These are phyloP conservation scores for Russula sp. DNA, from an alignment of 768 basidiomycete species.

Conservation along the genomic window DNA sequence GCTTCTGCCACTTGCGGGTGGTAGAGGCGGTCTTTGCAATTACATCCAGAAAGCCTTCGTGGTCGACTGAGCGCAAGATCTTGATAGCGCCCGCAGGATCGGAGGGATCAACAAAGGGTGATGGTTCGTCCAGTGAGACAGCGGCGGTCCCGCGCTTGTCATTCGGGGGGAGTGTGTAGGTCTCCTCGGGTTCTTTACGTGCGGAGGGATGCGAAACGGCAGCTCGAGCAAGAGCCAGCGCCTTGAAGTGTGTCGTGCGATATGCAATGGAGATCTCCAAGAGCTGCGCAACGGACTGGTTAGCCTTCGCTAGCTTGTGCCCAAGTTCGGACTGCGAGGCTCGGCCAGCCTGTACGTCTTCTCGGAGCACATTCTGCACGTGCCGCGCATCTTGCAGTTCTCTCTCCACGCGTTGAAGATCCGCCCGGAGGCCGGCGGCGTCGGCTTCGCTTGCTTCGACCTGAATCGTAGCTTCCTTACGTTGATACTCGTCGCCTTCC, in stretches of 20 bases:
- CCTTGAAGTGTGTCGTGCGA: constrained; percentile 68
- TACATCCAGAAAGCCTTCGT: constrained; percentile 77
- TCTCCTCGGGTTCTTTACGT: constrained; percentile 30
- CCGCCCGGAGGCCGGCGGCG: background rate
- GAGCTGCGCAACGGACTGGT: constrained; percentile 70
- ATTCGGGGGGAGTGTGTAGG: background rate
- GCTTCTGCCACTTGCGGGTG: constrained; percentile 94
- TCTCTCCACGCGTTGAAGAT: constrained; percentile 40
- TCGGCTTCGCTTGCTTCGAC: background rate
- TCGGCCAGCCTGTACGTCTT: constrained; percentile 61
- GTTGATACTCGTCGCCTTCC: constrained; percentile 43
- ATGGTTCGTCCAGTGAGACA: constrained; percentile 50
- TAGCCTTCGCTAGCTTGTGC: constrained; percentile 54
- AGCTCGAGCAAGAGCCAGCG: constrained; percentile 52
- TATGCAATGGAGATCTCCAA: constrained; percentile 76
- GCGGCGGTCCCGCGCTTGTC: constrained; percentile 47
- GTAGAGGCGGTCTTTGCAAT: constrained; percentile 74
- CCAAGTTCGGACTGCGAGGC: constrained; percentile 64
- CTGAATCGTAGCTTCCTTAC: constrained; percentile 46
- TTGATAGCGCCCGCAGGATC: constrained; percentile 65
- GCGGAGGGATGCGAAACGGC: constrained; percentile 42
- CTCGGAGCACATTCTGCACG: constrained; percentile 61
- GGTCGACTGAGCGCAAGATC: constrained; percentile 64
- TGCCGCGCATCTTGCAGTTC: constrained; percentile 63
- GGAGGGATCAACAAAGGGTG: constrained; percentile 62